Conservation (phyloP, 1,284 basidiomycete genomes). For the Cutaneotrichosporon cyanovorans region DNA sequence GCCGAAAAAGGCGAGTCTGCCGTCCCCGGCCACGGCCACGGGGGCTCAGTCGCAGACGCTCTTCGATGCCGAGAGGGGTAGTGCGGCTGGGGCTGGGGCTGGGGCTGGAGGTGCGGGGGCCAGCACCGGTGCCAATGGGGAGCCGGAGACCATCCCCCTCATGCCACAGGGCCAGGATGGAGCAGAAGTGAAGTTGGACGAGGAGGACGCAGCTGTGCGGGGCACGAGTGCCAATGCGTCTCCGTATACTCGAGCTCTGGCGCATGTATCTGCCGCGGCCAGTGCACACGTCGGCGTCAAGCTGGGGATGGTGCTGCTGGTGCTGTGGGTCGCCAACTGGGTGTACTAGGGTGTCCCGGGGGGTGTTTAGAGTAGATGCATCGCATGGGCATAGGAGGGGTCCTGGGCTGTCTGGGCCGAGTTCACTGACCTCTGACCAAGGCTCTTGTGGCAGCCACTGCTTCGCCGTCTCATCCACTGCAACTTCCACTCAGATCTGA, state of each 20-base stretch:
- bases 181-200: slow-evolving; percentile 22
- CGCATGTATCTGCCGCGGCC: too few relatives aligned
- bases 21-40: slow-evolving; percentile 14
- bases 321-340: slow-evolving; percentile 44
- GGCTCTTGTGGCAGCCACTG: too few relatives aligned
- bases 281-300: slow-evolving; percentile 32
- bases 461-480: too few relatives aligned
- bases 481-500: too few relatives aligned
- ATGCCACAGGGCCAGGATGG: slow-evolving; percentile 22
- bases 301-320: slow-evolving; percentile 38
- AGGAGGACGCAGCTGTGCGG: slow-evolving; percentile 16
- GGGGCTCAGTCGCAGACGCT: background rate
- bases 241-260: too few relatives aligned
- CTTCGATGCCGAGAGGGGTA: slow-evolving; percentile 3
- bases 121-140: slow-evolving; percentile 24
- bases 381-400: too few relatives aligned
- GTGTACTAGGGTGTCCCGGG: slow-evolving; percentile 26
- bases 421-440: too few relatives aligned
- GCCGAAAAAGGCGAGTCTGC: slow-evolving; percentile 30
- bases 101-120: too few relatives aligned
- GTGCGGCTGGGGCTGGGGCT: too few relatives aligned
- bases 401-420: too few relatives aligned
- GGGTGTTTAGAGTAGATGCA: too few relatives aligned
- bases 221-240: too few relatives aligned
- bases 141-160: slow-evolving; percentile 42